phyloP scores from a whole-genome alignment of 371 early-diverging fungal genomes.

The Globomyces sp. region DNA sequence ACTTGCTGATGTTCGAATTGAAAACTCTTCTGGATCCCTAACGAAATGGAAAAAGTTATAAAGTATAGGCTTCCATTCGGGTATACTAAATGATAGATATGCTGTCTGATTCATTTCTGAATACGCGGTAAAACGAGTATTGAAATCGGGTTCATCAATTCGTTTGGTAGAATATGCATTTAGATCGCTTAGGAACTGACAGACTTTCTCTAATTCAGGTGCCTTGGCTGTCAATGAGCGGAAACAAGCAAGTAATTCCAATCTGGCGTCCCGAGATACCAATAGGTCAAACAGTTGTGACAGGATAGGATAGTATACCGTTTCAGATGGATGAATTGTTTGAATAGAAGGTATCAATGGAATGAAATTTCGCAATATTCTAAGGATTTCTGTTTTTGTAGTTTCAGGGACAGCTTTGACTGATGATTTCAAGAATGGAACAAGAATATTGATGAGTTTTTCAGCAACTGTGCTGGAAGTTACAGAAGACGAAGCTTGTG shows the following conservation, averaged over 20 bases:
- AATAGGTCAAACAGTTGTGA: slow-evolving; percentile 62
- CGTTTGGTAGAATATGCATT: slow-evolving; percentile 73
- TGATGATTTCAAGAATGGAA: slow-evolving; percentile 77
- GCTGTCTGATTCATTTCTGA: slow-evolving; percentile 65
- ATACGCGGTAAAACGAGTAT: slow-evolving; percentile 75
- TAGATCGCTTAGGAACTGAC: slow-evolving; percentile 63
- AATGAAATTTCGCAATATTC: slow-evolving; percentile 66
- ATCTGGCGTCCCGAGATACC: slow-evolving; percentile 56
- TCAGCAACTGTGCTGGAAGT: slow-evolving; percentile 52
- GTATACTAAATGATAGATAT: slow-evolving; percentile 56
- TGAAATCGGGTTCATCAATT: slow-evolving; percentile 89
- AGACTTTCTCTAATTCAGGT: slow-evolving; percentile 45
- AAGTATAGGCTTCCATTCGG: slow-evolving; percentile 90
- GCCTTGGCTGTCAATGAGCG: slow-evolving; percentile 52
- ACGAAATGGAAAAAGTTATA: slow-evolving; percentile 78
- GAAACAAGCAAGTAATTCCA: slow-evolving; percentile 61
- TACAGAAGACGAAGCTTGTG: slow-evolving; percentile 73
- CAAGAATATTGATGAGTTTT: slow-evolving; percentile 73
- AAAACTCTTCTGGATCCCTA: slow-evolving; percentile 81
- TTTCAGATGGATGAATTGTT: slow-evolving; percentile 19
- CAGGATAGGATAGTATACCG: slow-evolving; percentile 57
- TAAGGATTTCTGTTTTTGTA: slow-evolving; percentile 80
- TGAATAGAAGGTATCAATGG: slow-evolving; percentile 34
- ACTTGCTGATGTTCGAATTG: slow-evolving; percentile 79
- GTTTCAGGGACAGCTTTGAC: slow-evolving; percentile 69